Evolutionary conservation across 495 filamentous ascomycete species (phyloP), one percentile per base, ranked within the genome.

Genomic region (Cairneyella variabilis): DNA sequence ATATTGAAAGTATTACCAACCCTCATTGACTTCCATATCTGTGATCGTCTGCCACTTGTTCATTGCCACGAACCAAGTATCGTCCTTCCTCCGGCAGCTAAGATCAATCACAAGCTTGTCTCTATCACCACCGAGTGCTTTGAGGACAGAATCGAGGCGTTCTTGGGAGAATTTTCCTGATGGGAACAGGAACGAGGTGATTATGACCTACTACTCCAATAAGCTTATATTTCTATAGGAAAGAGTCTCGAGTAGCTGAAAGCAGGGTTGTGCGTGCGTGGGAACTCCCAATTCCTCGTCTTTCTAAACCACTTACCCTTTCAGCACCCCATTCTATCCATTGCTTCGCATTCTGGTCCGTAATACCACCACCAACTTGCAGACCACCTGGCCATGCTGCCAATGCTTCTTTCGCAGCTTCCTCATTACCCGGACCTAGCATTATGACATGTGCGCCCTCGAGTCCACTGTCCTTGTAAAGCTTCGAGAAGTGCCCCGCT

Each of bases 21-120:
- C 85, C 74, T 86, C 72, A 62, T 82, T 89, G 51, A 97, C 82
- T 62, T 97, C 92, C 84, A 95, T 91, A 64, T 96, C 89, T 1
- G 93, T 97, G 53, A 97, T 83, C 3, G 88, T 92, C 73, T 97
- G 92, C 93, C 93, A 98, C 68, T 95, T 92, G 66, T 97, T 86
- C 89, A 93, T 98, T 36, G 93, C 92, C 25, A 98, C 92, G 54
- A 89, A 85, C 91, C 93, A 98, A 43, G 58, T 79, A 11, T 80
- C 78, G 16, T 77, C 88, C 51, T 83, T 80, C 39, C 81, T 72
- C 38, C 93, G 81, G 63, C 93, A 98, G 64, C 89, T 95, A 17
- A 98, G 77, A 69, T 98, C 93, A 65, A 98, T 89, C 52, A 98
- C 93, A 43, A 98, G 78, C 69, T 90, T 91, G 45, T 76, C 74